phyloP scores from a whole-genome alignment of 805 yeast genomes.

The Nakazawaea ishiwadae region DNA sequence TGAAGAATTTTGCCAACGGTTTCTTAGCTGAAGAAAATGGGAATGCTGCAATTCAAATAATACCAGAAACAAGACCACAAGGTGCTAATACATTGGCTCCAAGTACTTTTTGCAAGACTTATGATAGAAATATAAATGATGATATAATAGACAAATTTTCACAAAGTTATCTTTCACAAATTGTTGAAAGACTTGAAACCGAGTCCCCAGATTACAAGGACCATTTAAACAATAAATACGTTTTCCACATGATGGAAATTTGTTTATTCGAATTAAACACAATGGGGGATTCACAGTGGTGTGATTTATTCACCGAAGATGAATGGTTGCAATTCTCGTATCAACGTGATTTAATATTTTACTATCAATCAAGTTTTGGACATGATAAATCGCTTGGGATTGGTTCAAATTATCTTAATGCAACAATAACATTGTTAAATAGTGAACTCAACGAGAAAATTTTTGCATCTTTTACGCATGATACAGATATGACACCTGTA shows the following conservation, averaged over 20 bases:
- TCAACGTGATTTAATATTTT: conserved; percentile 34
- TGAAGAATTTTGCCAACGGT: conserved; percentile 53
- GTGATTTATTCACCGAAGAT: conserved; percentile 42
- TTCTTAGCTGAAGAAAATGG: conserved; percentile 42
- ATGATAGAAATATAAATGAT: conserved; percentile 19
- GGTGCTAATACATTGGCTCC: conserved; percentile 64
- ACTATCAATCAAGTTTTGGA: conserved; percentile 48
- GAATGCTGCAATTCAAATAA: conserved; percentile 30
- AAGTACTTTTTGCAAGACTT: conserved; percentile 37
- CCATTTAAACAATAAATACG: conserved; percentile 33
- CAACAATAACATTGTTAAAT: conserved; percentile 39
- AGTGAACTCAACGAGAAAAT: conserved; percentile 29
- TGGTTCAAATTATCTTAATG: conserved; percentile 43
- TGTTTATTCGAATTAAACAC: conserved; percentile 50
- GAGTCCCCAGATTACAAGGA: conserved; percentile 33
- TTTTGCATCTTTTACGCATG: conserved; percentile 48
- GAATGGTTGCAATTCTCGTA: conserved; percentile 42
- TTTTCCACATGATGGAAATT: conserved; percentile 34
- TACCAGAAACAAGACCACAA: conserved; percentile 40
- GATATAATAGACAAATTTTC: conserved; percentile 24
- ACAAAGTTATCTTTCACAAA: conserved; percentile 24
- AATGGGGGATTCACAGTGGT: conserved; percentile 39
- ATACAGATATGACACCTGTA: conserved; percentile 48
- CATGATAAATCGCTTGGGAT: conserved; percentile 32
- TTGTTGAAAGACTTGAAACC: conserved; percentile 27